phyloP scores from a whole-genome alignment of 2,329 filamentous ascomycete species.

The Claviceps sp. region DNA sequence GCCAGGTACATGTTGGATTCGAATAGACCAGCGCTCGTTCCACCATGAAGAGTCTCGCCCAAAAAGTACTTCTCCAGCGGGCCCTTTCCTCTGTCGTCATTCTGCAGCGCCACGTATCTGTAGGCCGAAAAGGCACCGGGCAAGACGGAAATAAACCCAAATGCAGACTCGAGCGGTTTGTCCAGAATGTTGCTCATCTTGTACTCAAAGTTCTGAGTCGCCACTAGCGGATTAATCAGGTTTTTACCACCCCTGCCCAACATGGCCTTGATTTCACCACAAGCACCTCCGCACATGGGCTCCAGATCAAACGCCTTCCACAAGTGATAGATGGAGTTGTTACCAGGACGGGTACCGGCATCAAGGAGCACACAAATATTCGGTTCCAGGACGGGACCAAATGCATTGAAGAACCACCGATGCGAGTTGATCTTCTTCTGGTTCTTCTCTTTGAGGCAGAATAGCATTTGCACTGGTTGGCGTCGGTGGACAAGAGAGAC shows the following conservation, averaged over 20 bases:
- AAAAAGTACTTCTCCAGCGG: constrained; percentile 94
- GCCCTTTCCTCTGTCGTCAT: constrained; percentile 88
- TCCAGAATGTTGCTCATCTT: constrained; percentile 99
- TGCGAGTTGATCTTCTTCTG: constrained; percentile 99
- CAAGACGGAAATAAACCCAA: constrained; percentile 93
- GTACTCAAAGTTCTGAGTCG: constrained; percentile 98
- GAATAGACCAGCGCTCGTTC: constrained; percentile 86
- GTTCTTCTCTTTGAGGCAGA: constrained; percentile 98
- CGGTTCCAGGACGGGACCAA: constrained; percentile 80
- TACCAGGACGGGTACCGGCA: constrained; percentile 87
- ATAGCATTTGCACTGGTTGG: constrained; percentile 89
- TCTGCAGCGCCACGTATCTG: constrained; percentile 84
- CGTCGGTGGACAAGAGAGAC: constrained; percentile 74
- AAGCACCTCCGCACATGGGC: constrained; percentile 93
- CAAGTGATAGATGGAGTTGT: constrained; percentile 89
- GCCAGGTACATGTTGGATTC: constrained; percentile 99
- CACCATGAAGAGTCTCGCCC: constrained; percentile 89
- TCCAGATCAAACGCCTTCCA: constrained; percentile 98
- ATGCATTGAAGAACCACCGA: constrained; percentile 97
- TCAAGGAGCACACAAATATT: constrained; percentile 96
- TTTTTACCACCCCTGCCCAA: constrained; percentile 72
- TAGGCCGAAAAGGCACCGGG: constrained; percentile 98
- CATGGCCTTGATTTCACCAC: constrained; percentile 99
- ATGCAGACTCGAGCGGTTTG: constrained; percentile 92
- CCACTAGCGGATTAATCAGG: constrained; percentile 83